Percentiles rank a stretch among this genome's conserved stretches.
These are phyloP conservation scores for Blastobotrys indianensis DNA, from an alignment of 1,139 yeast genomes.

Conservation along the genomic window DNA sequence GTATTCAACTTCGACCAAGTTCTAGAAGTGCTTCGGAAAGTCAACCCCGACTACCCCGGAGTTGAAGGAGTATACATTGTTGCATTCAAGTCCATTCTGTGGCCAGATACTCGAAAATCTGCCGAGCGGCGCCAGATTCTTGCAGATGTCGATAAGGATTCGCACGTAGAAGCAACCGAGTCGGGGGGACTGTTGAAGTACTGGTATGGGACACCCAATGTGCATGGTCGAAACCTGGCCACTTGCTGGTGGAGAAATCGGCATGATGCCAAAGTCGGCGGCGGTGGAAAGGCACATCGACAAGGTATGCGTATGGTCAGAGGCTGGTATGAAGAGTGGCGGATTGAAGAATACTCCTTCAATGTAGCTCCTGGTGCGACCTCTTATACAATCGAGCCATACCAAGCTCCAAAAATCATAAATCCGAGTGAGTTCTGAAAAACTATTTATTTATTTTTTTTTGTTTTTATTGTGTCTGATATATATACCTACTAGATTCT, in stretches of 20 bases:
- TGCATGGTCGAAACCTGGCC: conserved; percentile 18
- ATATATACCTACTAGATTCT: background rate
- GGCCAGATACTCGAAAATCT: conserved; percentile 13
- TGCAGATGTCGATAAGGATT: conserved; percentile 18
- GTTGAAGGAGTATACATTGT: conserved; percentile 13
- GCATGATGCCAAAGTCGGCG: conserved; percentile 17
- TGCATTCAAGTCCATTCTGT: conserved; percentile 14
- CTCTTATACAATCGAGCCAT: conserved; percentile 6
- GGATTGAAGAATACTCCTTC: conserved; percentile 16
- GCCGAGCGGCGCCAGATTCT: conserved; percentile 15
- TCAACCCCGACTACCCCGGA: conserved; percentile 10
- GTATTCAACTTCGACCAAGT: conserved; percentile 14
- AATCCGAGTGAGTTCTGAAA: background rate
- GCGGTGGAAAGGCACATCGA: conserved; percentile 18
- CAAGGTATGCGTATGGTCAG: conserved; percentile 17
- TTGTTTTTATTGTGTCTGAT: background rate
- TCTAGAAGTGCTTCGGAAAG: conserved; percentile 4
- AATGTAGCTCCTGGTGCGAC: conserved; percentile 13
- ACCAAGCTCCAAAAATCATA: background rate
- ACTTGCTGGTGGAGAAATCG: conserved; percentile 19
- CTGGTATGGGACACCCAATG: conserved; percentile 22
- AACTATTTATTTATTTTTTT: background rate
- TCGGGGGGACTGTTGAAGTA: conserved; percentile 21
- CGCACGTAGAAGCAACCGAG: conserved; percentile 19
- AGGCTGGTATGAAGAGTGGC: conserved; percentile 21